Base-by-base conservation (phyloP, 2,329 filamentous ascomycete genomes). In the Fusarium marasasianum region DNA sequence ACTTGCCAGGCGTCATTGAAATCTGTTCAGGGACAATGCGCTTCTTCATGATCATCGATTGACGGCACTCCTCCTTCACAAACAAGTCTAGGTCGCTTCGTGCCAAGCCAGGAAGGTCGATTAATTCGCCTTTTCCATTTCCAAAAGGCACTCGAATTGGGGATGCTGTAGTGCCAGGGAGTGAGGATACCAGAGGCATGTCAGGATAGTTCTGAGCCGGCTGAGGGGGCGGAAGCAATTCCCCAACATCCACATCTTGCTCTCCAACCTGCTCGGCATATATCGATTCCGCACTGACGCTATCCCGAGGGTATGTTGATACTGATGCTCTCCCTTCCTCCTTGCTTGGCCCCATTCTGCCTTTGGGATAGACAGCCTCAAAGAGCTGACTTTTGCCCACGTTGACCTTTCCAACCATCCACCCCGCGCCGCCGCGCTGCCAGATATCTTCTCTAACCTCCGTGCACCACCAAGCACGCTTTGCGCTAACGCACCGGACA, bases 331-430 rank as follows among this genome's bases (percentile, higher is more conserved):
- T 55, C 13, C 58, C 60, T 5, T 55, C 60, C 37, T 68, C 59
- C 37, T 71, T 77, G 10, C 48, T 55, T 17, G 78, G 74, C 66
- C 83, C 86, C 83, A 86, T 87, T 41, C 87, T 87, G 33, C 91
- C 91, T 86, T 93, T 96, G 8, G 97, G 96, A 78, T 95, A 98
- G 13, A 98, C 91, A 9, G 91, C 89, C 76, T 96, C 92, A 69
- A 98, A 97, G 5, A 99, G 88, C 79, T 93, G 92, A 77, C 96
- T 98, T 83, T 99, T 99, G 31, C 96, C 97, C 6, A 98, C 97
- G 79, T 99, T 99, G 72, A 95, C 94, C 82, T 98, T 98, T n/a
- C 96, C 96, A 6, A 99, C 93, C 87, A 99, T 92, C 96, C 96
- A 99, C 22, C 93, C 92, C 22, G 92, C 96, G 9, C 96, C 96